Base-by-base conservation (phyloP, 257 asterid species). In the Knoxia roxburghii region DNA sequence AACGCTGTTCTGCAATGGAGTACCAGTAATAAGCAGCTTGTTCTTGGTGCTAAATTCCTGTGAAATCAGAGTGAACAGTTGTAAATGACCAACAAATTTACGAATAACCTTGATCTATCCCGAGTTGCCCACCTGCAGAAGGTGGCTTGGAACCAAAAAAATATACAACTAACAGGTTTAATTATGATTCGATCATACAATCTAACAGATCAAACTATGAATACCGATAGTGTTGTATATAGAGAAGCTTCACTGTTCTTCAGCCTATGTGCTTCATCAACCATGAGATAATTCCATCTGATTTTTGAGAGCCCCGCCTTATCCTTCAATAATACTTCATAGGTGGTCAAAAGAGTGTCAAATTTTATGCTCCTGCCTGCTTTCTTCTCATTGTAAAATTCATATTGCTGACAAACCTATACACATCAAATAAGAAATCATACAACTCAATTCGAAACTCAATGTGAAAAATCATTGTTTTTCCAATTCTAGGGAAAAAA, bases 251-350 rank as follows among this genome's bases (percentile, higher is more conserved):
- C 99, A 65, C 98, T 90, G 74, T 94, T 94, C 85, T 94, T 94
- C 68, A 94, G 76, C 87, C 98, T 81, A 76, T 94, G 99, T 6
- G 99, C 99, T 83, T 94, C 99, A 82, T 94, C 99, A 78, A 94
- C 96, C 99, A 94, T 94, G 68, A 91, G 91, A 77, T 94, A 94
- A 75, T 77, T 94, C 99, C 99, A 94, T 84, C 83, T 91, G 76
- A 94, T 91, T 83, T 90, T 90, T 20, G 96, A 94, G 64, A 94
- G 96, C 45, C 86, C 98, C 50, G 79, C 85, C 71, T 87, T 94
- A 81, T 94, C 98, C 85, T 94, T 94, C 83, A 94, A 69, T 69
- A 94, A 54, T 13, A 91, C 99, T 82, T 94, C 99, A 76, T 94
- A 94, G 17, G 99, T 94, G 61, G 98, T 94, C 80, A 94, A 78